phyloP scores from a whole-genome alignment of 139 green algal species.

The Coelastrella sp. region DNA sequence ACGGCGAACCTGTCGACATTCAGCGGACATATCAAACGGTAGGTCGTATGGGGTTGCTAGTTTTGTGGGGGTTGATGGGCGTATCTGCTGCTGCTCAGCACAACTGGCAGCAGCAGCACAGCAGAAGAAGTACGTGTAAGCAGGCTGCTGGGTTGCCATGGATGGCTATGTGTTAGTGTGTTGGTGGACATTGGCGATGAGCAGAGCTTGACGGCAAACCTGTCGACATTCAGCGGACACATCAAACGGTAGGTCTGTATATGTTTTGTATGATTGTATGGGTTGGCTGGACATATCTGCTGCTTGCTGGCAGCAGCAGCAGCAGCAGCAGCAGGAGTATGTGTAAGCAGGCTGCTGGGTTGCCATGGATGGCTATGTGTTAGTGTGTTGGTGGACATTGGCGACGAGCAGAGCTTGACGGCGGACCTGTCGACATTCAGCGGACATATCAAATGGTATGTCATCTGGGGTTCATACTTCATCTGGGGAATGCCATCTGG shows the following conservation, averaged over 20 bases:
- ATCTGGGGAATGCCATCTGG: too few species aligned
- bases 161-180: slow-evolving; percentile 58
- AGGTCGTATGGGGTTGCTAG: not conserved
- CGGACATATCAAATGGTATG: slow-evolving; percentile 79
- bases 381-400: slow-evolving; percentile 93
- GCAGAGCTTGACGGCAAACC: slow-evolving; percentile 84
- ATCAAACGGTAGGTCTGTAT: slow-evolving; percentile 58
- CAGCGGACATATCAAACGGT: slow-evolving; percentile 83
- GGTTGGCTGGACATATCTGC: not conserved
- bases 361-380: too few species aligned
- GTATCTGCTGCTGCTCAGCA: too few species aligned
- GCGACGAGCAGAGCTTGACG: slow-evolving; percentile 86
- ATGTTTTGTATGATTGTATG: too few species aligned
- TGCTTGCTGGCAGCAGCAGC: too few species aligned
- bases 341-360: too few species aligned
- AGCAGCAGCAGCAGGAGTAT: too few species aligned
- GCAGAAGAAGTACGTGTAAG: too few species aligned
- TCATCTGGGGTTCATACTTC: not conserved
- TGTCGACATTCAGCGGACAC: slow-evolving; percentile 98
- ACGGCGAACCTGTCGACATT: slow-evolving; percentile 96
- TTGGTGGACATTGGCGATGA: slow-evolving; percentile 95
- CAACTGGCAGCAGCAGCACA: too few species aligned
- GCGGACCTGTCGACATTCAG: slow-evolving; percentile 96
- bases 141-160: too few species aligned
- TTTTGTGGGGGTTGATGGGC: not conserved